phyloP scores from a whole-genome alignment of 1,284 basidiomycete genomes.

The Neonothopanus nambi region DNA sequence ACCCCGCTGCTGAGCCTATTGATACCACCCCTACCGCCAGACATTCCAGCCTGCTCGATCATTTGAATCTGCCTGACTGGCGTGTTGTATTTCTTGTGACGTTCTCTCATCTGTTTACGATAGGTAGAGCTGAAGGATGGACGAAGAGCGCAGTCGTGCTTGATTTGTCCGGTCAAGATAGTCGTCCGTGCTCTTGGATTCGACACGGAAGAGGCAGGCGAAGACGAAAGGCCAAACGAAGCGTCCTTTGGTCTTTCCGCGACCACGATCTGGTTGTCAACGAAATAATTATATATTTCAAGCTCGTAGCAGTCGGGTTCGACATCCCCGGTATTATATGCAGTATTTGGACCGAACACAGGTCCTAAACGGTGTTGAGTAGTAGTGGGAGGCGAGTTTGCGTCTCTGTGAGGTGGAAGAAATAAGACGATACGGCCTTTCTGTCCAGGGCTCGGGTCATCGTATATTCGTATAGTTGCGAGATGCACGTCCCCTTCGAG shows the following conservation, averaged over 20 bases:
- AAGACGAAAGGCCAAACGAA: constrained; percentile 38
- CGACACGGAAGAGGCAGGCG: constrained; percentile 30
- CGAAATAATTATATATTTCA: constrained; percentile 74
- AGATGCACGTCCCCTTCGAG: constrained; percentile 66
- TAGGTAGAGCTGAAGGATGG: constrained; percentile 66
- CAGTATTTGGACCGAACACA: constrained; percentile 35
- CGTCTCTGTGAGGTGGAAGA: constrained; percentile 58
- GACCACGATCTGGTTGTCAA: constrained; percentile 77
- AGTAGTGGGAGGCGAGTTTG: constrained; percentile 16
- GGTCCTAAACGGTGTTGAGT: constrained; percentile 26
- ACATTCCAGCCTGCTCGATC: constrained; percentile 58
- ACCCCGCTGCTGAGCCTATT: constrained; percentile 64
- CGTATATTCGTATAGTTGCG: constrained; percentile 75
- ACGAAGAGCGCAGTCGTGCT: constrained; percentile 71
- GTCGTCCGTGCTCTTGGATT: constrained; percentile 68
- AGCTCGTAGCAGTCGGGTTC: constrained; percentile 72
- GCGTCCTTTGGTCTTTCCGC: constrained; percentile 73
- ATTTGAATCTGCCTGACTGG: constrained; percentile 58
- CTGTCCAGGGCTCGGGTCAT: constrained; percentile 40
- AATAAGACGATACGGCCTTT: constrained; percentile 68
- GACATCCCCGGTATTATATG: constrained; percentile 31
- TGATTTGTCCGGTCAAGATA: constrained; percentile 71
- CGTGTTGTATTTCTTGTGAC: constrained; percentile 61
- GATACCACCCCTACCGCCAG: constrained; percentile 65
- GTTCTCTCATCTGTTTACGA: constrained; percentile 61